Evolutionary conservation across 169 alveolate species (phyloP).

Genomic region (Cryptosporidium muris): DNA sequence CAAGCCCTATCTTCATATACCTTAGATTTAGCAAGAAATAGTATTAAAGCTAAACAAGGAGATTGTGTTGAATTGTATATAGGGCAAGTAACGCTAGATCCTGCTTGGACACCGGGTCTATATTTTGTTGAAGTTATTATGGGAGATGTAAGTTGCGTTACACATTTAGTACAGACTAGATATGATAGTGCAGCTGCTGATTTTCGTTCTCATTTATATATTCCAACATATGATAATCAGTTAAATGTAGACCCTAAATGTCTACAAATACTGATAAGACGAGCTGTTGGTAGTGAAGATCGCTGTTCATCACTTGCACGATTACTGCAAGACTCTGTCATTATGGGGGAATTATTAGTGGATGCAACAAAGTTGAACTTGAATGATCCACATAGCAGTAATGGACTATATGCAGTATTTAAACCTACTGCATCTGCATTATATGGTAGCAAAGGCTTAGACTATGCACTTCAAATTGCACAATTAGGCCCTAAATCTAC

Average conservation of each 20-base stretch:
- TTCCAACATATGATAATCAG: constrained; percentile 66
- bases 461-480: constrained; percentile 64
- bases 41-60: constrained; percentile 29
- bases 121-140: constrained; percentile 67
- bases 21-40: constrained; percentile 11
- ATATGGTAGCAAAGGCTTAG: constrained; percentile 66
- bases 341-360: constrained; percentile 66
- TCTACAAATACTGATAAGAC: constrained; percentile 66
- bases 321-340: constrained; percentile 62
- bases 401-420: constrained; percentile 67
- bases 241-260: constrained; percentile 69
- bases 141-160: constrained; percentile 71
- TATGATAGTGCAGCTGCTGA: constrained; percentile 64
- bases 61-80: constrained; percentile 64
- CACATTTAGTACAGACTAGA: constrained; percentile 67
- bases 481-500: constrained; percentile 68
- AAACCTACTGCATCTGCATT: constrained; percentile 65
- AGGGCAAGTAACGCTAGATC: constrained; percentile 65
- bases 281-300: constrained; percentile 70
- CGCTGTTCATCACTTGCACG: constrained; percentile 63
- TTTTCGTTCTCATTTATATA: constrained; percentile 65
- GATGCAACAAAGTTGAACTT: constrained; percentile 57
- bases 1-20: constrained; percentile 65
- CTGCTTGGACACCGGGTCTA: constrained; percentile 62
- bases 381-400: constrained; percentile 68